A percentile compares a stretch with the other conserved stretches of the same genome.
Conservation (phyloP, 768 basidiomycete species). For the Mrakia frigida region DNA sequence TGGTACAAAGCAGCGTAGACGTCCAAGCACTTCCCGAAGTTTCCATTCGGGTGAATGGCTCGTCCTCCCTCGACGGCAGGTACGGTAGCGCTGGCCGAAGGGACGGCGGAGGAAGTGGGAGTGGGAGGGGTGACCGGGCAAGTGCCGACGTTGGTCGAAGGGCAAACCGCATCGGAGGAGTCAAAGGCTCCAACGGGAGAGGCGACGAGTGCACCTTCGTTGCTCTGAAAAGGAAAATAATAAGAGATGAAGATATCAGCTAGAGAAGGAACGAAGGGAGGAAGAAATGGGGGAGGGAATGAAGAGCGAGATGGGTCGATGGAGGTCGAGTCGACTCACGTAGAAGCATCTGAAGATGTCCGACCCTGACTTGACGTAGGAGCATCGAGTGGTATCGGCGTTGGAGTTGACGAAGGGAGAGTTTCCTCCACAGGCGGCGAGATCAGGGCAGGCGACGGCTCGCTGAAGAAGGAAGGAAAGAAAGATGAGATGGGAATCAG, state of each 20-base stretch:
- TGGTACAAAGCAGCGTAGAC: background rate
- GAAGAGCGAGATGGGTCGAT: background rate
- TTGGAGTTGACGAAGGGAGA: background rate
- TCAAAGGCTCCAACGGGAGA: background rate
- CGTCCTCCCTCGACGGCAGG: background rate
- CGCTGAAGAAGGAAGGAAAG: background rate
- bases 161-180: slow-evolving; percentile 11
- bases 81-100: background rate
- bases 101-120: background rate
- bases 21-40: background rate
- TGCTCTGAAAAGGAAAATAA: background rate
- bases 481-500: background rate
- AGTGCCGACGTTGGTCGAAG: background rate
- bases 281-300: background rate
- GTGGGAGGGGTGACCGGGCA: background rate
- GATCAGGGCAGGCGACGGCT: background rate
- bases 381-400: background rate
- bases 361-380: background rate
- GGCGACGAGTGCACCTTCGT: background rate
- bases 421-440: background rate
- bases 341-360: slow-evolving; percentile 17
- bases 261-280: background rate
- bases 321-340: background rate
- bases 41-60: background rate
- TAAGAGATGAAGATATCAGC: background rate